These are phyloP conservation scores for Scutellaria galericulata DNA, from an alignment of 257 asterid species.

Conservation along the genomic window DNA sequence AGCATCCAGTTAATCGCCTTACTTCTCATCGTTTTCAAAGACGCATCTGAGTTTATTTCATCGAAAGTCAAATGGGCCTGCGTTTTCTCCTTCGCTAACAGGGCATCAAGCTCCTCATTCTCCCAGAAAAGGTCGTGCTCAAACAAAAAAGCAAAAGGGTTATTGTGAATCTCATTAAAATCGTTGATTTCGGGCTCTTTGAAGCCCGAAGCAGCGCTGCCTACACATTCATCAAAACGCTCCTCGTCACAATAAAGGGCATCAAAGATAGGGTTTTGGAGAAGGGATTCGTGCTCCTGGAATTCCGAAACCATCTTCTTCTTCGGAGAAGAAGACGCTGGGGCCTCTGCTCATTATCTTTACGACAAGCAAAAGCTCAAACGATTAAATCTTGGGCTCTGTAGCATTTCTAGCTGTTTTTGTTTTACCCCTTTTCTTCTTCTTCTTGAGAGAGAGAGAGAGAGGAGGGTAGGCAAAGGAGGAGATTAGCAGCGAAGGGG, in stretches of 20 bases:
- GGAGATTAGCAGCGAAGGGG: slow-evolving; percentile 44
- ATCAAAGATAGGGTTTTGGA: slow-evolving; percentile 67
- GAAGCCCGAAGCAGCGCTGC: slow-evolving; percentile 38
- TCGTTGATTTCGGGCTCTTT: slow-evolving; percentile 38
- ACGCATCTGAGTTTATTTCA: slow-evolving; percentile 48
- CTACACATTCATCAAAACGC: slow-evolving; percentile 60
- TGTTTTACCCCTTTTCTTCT: slow-evolving; percentile 29
- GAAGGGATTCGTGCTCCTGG: slow-evolving; percentile 45
- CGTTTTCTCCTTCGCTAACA: slow-evolving; percentile 64
- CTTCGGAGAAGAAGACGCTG: slow-evolving; percentile 68
- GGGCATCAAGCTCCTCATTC: slow-evolving; percentile 65
- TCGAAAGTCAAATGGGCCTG: slow-evolving; percentile 37
- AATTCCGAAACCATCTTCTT: slow-evolving; percentile 66
- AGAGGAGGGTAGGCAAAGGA: slow-evolving; percentile 40
- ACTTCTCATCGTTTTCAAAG: slow-evolving; percentile 50
- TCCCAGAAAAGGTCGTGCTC: slow-evolving; percentile 88
- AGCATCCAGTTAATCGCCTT: slow-evolving; percentile 79
- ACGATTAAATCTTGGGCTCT: slow-evolving; percentile 58
- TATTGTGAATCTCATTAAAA: slow-evolving; percentile 38
- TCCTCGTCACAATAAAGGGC: slow-evolving; percentile 83
- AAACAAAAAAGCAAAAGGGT: slow-evolving; percentile 44
- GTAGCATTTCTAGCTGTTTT: slow-evolving; percentile 50
- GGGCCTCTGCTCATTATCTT: slow-evolving; percentile 73
- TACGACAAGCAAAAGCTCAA: slow-evolving; percentile 41
- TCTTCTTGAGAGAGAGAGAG: slow-evolving; percentile 19